Conservation (phyloP, 805 yeast species). For the Yarrowia phangngaensis region DNA sequence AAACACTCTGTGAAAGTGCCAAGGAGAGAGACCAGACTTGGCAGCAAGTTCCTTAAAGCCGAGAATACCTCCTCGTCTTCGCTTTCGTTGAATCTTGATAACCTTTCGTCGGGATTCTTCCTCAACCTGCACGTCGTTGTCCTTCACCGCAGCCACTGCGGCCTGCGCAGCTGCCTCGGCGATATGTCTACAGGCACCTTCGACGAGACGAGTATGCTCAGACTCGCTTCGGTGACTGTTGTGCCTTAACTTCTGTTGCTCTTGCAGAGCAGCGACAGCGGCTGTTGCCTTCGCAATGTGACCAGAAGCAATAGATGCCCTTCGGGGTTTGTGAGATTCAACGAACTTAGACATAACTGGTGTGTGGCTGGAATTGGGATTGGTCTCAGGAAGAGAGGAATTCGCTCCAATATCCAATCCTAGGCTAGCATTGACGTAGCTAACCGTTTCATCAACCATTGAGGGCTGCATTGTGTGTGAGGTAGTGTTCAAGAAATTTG, state of each 20-base stretch:
- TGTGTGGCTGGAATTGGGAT: slow-evolving; percentile 13
- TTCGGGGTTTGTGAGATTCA: background rate
- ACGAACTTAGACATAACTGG: slow-evolving; percentile 4
- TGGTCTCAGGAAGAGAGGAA: slow-evolving; percentile 24
- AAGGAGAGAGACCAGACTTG: slow-evolving; percentile 75
- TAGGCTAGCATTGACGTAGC: slow-evolving; percentile 51
- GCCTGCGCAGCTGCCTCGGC: slow-evolving; percentile 69
- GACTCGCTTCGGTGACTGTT: slow-evolving; percentile 49
- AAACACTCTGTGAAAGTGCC: slow-evolving; percentile 93
- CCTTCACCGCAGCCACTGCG: slow-evolving; percentile 38
- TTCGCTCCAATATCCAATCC: slow-evolving; percentile 54
- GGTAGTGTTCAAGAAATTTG: too few relatives aligned
- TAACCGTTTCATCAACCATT: slow-evolving; percentile 49
- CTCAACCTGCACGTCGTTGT: slow-evolving; percentile 32
- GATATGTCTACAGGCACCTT: slow-evolving; percentile 77
- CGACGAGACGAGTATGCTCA: slow-evolving; percentile 66
- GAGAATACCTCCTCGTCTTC: slow-evolving; percentile 41
- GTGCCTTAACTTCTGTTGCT: slow-evolving; percentile 25
- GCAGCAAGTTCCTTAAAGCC: slow-evolving; percentile 82
- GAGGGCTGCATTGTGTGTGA: slow-evolving; percentile 16
- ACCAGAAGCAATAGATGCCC: slow-evolving; percentile 11
- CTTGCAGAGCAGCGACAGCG: slow-evolving; percentile 8
- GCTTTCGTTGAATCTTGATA: slow-evolving; percentile 34
- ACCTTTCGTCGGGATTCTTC: slow-evolving; percentile 28
- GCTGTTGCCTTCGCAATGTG: slow-evolving; percentile 26